These are phyloP conservation scores for Calycina marina DNA, from an alignment of 2,329 filamentous ascomycete species.

Conservation along the genomic window DNA sequence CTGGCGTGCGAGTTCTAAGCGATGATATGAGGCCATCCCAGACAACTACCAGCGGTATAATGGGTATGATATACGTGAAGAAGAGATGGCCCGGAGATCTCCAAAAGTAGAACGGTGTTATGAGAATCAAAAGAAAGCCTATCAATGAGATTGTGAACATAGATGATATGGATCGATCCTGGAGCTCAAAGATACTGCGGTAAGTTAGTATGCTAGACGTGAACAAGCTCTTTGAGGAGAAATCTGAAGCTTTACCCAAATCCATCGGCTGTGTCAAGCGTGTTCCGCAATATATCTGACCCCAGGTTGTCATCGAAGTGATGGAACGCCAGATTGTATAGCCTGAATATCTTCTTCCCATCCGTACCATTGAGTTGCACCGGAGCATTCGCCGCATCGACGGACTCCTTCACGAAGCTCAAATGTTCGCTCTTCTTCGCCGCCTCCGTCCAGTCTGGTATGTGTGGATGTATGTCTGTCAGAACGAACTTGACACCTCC, in stretches of 20 bases:
- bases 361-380: slow-evolving; percentile 28
- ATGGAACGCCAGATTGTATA: slow-evolving; percentile 65
- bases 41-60: slow-evolving; percentile 51
- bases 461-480: slow-evolving; percentile 51
- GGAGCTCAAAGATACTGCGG: slow-evolving; percentile 53
- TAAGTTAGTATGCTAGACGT: background rate
- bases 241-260: slow-evolving; percentile 35
- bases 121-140: slow-evolving; percentile 34
- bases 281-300: slow-evolving; percentile 44
- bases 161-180: slow-evolving; percentile 43
- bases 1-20: slow-evolving; percentile 49
- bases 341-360: slow-evolving; percentile 42
- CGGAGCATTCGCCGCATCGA: slow-evolving; percentile 53
- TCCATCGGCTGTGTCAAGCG: slow-evolving; percentile 47
- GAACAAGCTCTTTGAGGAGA: background rate
- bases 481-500: slow-evolving; percentile 41
- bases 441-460: slow-evolving; percentile 41
- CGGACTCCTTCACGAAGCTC: slow-evolving; percentile 40
- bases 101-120: slow-evolving; percentile 35
- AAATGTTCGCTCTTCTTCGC: slow-evolving; percentile 38
- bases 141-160: slow-evolving; percentile 38
- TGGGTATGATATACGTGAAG: slow-evolving; percentile 51
- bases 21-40: slow-evolving; percentile 57
- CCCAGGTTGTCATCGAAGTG: slow-evolving; percentile 57
- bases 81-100: slow-evolving; percentile 31